Evolutionary conservation across 352 stramenopile genomes (phyloP).

Genomic region (Globisporangium acanthophoron): DNA sequence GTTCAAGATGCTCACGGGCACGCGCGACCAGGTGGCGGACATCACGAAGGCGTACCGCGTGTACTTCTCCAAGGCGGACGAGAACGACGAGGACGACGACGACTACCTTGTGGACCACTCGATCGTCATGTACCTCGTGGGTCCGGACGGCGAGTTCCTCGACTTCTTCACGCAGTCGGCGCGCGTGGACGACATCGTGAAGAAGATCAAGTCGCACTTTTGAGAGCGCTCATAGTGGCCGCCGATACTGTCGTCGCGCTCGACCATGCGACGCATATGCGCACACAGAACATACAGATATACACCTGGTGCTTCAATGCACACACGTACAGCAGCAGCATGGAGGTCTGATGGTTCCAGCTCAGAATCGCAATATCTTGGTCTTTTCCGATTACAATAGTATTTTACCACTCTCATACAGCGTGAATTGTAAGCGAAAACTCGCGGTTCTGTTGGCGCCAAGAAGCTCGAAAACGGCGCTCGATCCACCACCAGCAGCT

Average conservation of each 20-base stretch:
- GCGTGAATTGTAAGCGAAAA: no score
- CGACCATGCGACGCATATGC: background rate
- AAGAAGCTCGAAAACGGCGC: no score
- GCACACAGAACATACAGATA: background rate
- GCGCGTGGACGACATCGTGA: constrained; percentile 91
- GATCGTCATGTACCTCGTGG: constrained; percentile 99
- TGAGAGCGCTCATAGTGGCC: constrained; percentile 10
- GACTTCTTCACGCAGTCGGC: constrained; percentile 99
- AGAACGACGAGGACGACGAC: constrained; percentile 94
- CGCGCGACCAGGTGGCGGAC: constrained; percentile 92
- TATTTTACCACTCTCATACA: background rate
- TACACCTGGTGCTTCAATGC: background rate
- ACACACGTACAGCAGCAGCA: background rate
- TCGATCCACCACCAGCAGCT: no score
- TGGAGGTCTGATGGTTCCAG: no score
- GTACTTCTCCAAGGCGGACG: constrained; percentile 96
- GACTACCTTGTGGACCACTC: constrained; percentile 99
- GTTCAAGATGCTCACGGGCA: constrained; percentile 90
- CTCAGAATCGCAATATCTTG: background rate
- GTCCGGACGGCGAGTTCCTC: constrained; percentile 94
- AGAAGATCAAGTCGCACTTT: constrained; percentile 89
- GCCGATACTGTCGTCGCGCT: background rate
- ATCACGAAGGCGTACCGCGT: constrained; percentile 98
- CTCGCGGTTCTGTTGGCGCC: no score
- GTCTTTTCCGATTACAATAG: background rate